These are phyloP conservation scores for Talaromyces rugulosus DNA, from an alignment of 2,329 filamentous ascomycete species.

Conservation along the genomic window DNA sequence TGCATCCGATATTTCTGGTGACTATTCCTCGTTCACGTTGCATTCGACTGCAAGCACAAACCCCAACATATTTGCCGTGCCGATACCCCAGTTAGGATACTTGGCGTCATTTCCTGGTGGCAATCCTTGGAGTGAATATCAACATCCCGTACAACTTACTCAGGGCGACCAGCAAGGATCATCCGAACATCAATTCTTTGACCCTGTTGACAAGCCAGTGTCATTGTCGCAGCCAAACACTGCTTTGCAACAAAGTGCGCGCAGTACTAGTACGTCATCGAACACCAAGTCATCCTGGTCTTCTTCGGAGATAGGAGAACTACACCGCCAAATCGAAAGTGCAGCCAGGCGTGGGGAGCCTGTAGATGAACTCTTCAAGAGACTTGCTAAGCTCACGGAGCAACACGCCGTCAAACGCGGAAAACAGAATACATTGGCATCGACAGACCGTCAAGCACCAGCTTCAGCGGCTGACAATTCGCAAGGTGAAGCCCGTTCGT, in stretches of 20 bases:
- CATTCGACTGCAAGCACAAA: background rate
- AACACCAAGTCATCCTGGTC: background rate
- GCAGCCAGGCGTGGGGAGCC: conserved; percentile 24
- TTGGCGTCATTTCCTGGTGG: background rate
- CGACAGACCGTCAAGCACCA: background rate
- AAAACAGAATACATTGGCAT: background rate
- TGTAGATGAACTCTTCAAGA: conserved; percentile 24
- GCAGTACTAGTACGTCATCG: background rate
- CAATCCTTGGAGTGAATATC: background rate
- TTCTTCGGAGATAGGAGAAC: conserved; percentile 18
- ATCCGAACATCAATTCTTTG: background rate
- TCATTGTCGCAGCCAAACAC: background rate
- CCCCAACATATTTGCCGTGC: background rate
- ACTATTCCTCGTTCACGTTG: background rate
- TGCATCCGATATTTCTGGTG: background rate
- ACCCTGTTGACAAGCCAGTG: background rate
- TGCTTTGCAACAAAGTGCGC: background rate
- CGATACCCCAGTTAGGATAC: background rate
- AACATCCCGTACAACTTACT: background rate
- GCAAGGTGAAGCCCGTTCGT: background rate
- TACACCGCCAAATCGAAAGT: conserved; percentile 28
- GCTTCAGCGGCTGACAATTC: background rate
- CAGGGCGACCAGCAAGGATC: background rate
- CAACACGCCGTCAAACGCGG: background rate
- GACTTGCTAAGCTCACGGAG: conserved; percentile 19